Percentiles rank a stretch among this genome's conserved stretches.
Evolutionary conservation across 2,329 filamentous ascomycete genomes (phyloP).

Genomic region (Cercospora sp.): DNA sequence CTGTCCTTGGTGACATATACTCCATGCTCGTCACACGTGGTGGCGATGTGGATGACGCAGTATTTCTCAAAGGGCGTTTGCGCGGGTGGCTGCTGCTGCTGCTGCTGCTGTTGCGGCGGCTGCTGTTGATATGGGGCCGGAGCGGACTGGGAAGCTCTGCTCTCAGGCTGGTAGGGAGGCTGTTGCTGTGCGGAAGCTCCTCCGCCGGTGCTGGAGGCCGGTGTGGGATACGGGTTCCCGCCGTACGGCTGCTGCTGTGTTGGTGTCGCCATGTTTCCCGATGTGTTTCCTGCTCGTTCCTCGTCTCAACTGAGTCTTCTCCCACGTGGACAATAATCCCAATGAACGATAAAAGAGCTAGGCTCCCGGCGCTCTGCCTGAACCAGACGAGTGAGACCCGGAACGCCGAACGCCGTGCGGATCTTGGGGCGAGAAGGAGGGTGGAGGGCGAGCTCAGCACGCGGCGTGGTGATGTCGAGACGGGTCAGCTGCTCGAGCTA

Average conservation of each 20-base stretch:
- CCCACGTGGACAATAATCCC: constrained; percentile 2
- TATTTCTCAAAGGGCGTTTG: constrained; percentile 72
- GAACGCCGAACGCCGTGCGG: constrained; percentile 29
- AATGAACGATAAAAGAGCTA: constrained; percentile 2
- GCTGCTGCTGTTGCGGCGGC: constrained; percentile 24
- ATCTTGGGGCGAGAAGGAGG: constrained; percentile 19
- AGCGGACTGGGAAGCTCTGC: constrained; percentile 23
- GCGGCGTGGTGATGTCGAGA: constrained; percentile 14
- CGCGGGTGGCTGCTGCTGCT: constrained; percentile 38
- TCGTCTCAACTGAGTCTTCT: constrained; percentile 3
- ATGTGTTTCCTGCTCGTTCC: constrained; percentile 4
- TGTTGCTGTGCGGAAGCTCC: constrained; percentile 22
- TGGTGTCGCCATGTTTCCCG: constrained; percentile 34
- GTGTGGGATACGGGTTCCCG: constrained; percentile 31
- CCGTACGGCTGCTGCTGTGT: constrained; percentile 34
- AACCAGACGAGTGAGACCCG: constrained; percentile 10
- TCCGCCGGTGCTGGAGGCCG: constrained; percentile 24
- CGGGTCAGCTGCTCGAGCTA: constrained; percentile 12
- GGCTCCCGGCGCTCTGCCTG: not conserved
- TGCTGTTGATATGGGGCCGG: constrained; percentile 23
- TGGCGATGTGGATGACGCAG: constrained; percentile 96
- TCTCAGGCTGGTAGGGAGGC: constrained; percentile 28
- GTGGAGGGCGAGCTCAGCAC: constrained; percentile 9
- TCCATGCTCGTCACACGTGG: constrained; percentile 97
- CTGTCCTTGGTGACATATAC: constrained; percentile 99